Base-by-base conservation (phyloP, 139 green algal genomes). In the Volvox africanus region DNA sequence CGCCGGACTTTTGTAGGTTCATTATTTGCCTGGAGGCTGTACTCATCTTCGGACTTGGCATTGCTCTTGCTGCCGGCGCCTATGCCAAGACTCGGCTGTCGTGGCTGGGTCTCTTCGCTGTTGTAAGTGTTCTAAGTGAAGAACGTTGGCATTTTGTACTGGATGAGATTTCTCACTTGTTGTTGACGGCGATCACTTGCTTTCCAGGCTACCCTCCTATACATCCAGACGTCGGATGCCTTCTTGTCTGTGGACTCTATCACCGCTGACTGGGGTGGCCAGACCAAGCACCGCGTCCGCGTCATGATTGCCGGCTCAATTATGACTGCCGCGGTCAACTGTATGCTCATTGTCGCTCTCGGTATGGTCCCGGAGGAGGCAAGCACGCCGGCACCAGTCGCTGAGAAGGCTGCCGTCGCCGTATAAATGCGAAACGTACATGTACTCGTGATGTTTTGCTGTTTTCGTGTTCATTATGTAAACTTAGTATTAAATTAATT, bases 241-340 rank as follows among this genome's bases (percentile, higher is more conserved):
- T 82, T 81, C 77, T 79, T 91, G 62, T 61, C 87, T n/a, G 32
- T 90, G 75, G 6, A 85, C 12, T 90, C 75, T 19, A 24, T 86
- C 22, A 75, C 68, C 32, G 86, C 44, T 1, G 75, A 77, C 75
- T 22, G 14, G 19, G 32, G 18, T 5, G 32, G 32, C 75, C 3
- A 26, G 20, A n/a, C 78, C 87, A 85, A 91, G 79, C 67, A 87
- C 61, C 88, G 88, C 79, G 79, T 77, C 11, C 78, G 88, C 79
- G 87, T 80, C 65, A 82, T 82, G 88, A 62, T 84, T 37, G 88
- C 88, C 22, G 88, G 88, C 62, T 82, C 73, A 30, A 88, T 91
- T 67, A 91, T 91, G 88, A 91, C 88, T 18, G 65, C 79, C n/a
- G 61, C 79, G 36, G 79, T 87, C 26, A 88, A 91, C 78, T 91